Evolutionary conservation across 164 flowering plant genomes (phyloP).

Genomic region (Tinospora cordifolia): DNA sequence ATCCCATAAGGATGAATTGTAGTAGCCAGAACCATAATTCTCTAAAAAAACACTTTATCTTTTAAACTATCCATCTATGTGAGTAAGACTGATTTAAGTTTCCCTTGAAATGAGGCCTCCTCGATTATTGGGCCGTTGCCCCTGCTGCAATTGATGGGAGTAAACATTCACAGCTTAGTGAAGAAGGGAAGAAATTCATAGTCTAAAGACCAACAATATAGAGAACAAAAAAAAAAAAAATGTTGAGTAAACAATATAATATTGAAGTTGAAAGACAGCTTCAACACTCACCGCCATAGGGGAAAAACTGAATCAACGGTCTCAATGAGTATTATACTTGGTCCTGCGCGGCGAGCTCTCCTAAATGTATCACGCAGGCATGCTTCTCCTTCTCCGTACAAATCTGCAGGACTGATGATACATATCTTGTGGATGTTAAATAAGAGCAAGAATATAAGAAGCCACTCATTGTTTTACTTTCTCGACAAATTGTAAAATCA

Average conservation of each 20-base stretch:
- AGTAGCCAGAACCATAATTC: too few species aligned
- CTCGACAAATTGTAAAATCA: too few species aligned
- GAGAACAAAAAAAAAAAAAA: background rate
- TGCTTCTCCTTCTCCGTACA: constrained; percentile 96
- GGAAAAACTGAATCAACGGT: constrained; percentile 85
- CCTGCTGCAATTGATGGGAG: too few species aligned
- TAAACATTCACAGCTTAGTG: background rate
- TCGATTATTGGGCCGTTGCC: too few species aligned
- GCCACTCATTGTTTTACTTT: background rate
- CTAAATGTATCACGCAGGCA: constrained; percentile 76
- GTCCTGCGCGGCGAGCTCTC: constrained; percentile 89
- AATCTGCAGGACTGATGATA: constrained; percentile 85
- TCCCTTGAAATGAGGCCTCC: too few species aligned
- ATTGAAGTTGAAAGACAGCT: background rate
- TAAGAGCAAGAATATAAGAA: background rate
- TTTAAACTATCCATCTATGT: too few species aligned
- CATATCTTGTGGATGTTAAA: constrained; percentile 16
- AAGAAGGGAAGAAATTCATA: background rate
- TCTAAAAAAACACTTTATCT: too few species aligned
- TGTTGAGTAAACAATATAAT: background rate
- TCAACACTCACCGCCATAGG: constrained; percentile 63
- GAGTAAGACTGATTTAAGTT: too few species aligned
- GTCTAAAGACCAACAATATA: background rate
- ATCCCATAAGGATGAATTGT: too few species aligned
- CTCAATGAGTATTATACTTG: constrained; percentile 93